These are phyloP conservation scores for Colletotrichum shisoi DNA, from an alignment of 2,329 filamentous ascomycete species.

Conservation along the genomic window DNA sequence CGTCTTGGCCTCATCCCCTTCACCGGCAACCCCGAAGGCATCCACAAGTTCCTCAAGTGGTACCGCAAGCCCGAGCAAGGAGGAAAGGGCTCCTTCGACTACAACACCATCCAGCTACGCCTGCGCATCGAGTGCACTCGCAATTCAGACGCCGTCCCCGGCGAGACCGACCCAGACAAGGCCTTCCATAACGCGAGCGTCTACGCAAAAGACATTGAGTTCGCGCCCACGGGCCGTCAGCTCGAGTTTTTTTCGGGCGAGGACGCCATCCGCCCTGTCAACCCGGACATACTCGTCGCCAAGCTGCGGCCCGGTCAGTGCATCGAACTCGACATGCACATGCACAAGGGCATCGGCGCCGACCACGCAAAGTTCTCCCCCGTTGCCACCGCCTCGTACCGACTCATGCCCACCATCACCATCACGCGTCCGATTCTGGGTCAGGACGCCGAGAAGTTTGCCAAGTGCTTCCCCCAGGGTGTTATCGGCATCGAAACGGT, in stretches of 20 bases:
- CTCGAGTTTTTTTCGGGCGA: constrained; percentile 69
- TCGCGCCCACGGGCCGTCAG: constrained; percentile 78
- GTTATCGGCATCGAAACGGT: constrained; percentile 84
- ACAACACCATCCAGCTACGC: constrained; percentile 84
- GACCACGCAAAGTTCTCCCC: constrained; percentile 98
- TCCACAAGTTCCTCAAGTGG: constrained; percentile 82
- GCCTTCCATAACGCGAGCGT: constrained; percentile 87
- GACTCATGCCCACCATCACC: constrained; percentile 85
- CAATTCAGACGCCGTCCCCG: constrained; percentile 73
- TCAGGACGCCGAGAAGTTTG: constrained; percentile 86
- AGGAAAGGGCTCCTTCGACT: constrained; percentile 74
- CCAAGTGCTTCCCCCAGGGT: constrained; percentile 84
- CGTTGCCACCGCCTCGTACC: constrained; percentile 92
- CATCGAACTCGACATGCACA: constrained; percentile 87
- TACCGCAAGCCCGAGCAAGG: constrained; percentile 73
- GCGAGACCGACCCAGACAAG: constrained; percentile 81
- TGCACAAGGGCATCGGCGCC: constrained; percentile 90
- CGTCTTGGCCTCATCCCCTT: constrained; percentile 91
- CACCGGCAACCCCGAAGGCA: constrained; percentile 76
- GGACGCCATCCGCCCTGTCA: constrained; percentile 75
- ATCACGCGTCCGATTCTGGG: constrained; percentile 87
- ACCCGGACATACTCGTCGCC: constrained; percentile 92
- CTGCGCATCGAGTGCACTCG: constrained; percentile 82
- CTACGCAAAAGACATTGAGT: constrained; percentile 80
- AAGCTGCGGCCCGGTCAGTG: constrained; percentile 92